Percentiles rank a stretch among this genome's conserved stretches.
phyloP scores from a whole-genome alignment of 352 stramenopile species.

The Globisporangium parvum region DNA sequence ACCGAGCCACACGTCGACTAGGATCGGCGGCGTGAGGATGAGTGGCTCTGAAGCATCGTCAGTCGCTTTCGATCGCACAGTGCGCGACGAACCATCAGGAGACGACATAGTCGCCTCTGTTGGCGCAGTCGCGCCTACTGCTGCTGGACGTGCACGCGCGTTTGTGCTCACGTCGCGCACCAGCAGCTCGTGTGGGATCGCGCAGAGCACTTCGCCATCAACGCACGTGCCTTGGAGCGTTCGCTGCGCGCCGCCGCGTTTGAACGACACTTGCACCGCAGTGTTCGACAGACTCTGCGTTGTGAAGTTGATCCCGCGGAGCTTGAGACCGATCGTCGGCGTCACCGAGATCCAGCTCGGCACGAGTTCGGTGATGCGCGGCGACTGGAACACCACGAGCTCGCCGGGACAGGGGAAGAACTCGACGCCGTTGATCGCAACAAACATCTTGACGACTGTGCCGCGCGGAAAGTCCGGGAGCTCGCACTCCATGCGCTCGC shows the following conservation, averaged over 20 bases:
- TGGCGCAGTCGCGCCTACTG: not conserved
- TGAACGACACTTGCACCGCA: conserved; percentile 42
- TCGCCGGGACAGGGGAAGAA: conserved; percentile 46
- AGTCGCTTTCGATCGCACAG: not conserved
- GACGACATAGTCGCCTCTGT: not conserved
- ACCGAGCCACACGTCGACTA: conserved; percentile 61
- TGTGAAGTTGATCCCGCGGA: conserved; percentile 58
- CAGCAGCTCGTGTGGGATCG: conserved; percentile 27
- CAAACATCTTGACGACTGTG: conserved; percentile 33
- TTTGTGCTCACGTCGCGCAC: not conserved
- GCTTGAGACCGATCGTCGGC: conserved; percentile 23
- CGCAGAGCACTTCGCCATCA: conserved; percentile 30
- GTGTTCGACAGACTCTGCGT: conserved; percentile 16
- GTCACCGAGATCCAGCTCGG: conserved; percentile 46
- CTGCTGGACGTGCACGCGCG: too few species aligned
- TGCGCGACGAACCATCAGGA: not conserved
- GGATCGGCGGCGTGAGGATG: conserved; percentile 22
- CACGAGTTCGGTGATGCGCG: conserved; percentile 40
- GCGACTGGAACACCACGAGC: conserved; percentile 53
- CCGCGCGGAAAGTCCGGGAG: conserved; percentile 57
- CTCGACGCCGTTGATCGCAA: conserved; percentile 66
- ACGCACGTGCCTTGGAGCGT: conserved; percentile 25
- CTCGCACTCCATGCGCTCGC: conserved; percentile 42
- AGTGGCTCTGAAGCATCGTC: not conserved
- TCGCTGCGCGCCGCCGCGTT: conserved; percentile 14